Evolutionary conservation across 257 asterid genomes (phyloP).

Genomic region (Fraxinus anomala): DNA sequence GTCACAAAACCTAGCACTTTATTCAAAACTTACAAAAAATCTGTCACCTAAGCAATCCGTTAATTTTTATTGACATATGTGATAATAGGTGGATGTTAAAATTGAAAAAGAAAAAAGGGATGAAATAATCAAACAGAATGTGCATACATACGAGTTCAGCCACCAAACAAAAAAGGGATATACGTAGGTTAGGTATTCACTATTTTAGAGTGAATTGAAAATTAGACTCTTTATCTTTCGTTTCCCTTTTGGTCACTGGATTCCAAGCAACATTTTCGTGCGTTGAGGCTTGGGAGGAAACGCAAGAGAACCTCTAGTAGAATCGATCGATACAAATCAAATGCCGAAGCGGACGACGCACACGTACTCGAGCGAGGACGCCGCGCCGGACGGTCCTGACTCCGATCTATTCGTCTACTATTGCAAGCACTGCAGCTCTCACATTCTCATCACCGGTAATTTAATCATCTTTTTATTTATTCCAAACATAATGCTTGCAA

Average conservation of each 20-base stretch:
- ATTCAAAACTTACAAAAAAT: not conserved
- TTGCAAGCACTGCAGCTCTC: slow-evolving; percentile 94
- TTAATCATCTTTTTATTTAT: slow-evolving; percentile 1
- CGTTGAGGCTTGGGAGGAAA: not conserved
- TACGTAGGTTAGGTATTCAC: no score
- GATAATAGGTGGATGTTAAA: no score
- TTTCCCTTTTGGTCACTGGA: not conserved
- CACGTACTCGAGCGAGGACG: slow-evolving; percentile 96
- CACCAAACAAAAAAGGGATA: no score
- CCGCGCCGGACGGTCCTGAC: slow-evolving; percentile 80
- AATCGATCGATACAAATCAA: not conserved
- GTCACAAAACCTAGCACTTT: not conserved
- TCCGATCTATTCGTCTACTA: slow-evolving; percentile 95
- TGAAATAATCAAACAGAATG: no score
- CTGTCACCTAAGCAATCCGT: not conserved
- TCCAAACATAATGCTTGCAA: no score
- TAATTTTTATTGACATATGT: no score
- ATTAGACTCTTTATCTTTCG: not conserved
- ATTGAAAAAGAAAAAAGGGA: no score
- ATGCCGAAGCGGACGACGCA: slow-evolving; percentile 99
- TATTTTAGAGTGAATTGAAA: no score
- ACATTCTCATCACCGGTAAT: slow-evolving; percentile 94
- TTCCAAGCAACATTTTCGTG: not conserved
- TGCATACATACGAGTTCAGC: no score
- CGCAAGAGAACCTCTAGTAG: not conserved